Percentiles rank a stretch among this genome's conserved stretches.
Conservation (phyloP, 805 yeast genomes). For the Brettanomyces naardenensis region DNA sequence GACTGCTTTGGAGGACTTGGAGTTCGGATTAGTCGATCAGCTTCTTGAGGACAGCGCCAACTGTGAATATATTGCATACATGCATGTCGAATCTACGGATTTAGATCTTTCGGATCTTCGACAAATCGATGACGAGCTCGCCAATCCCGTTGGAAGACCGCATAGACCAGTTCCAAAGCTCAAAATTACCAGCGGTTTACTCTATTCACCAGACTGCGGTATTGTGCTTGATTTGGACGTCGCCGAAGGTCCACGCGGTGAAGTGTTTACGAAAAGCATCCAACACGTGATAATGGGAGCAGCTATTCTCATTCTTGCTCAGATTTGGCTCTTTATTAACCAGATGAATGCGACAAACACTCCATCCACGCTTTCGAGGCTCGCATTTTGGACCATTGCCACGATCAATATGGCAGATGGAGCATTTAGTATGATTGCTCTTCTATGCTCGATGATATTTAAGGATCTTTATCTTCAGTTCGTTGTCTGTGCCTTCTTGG, state of each 20-base stretch:
- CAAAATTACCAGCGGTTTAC: slow-evolving; percentile 43
- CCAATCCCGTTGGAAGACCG: slow-evolving; percentile 74
- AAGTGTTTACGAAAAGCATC: slow-evolving; percentile 31
- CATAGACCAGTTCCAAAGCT: slow-evolving; percentile 50
- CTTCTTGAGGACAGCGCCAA: slow-evolving; percentile 26
- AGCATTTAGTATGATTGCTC: slow-evolving; percentile 50
- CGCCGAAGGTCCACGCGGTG: slow-evolving; percentile 50
- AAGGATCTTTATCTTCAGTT: slow-evolving; percentile 57
- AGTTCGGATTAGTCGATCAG: slow-evolving; percentile 28
- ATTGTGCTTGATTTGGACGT: slow-evolving; percentile 33
- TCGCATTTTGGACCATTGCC: slow-evolving; percentile 63
- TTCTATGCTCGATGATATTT: slow-evolving; percentile 48
- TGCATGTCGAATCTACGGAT: slow-evolving; percentile 61
- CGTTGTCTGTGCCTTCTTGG: slow-evolving; percentile 60
- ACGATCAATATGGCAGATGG: slow-evolving; percentile 65
- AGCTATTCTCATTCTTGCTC: slow-evolving; percentile 37
- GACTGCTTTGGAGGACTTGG: slow-evolving; percentile 32
- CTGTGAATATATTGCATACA: slow-evolving; percentile 67
- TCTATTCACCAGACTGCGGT: slow-evolving; percentile 91
- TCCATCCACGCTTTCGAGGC: slow-evolving; percentile 70
- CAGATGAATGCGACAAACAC: slow-evolving; percentile 71
- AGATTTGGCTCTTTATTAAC: slow-evolving; percentile 48
- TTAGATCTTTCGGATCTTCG: slow-evolving; percentile 44
- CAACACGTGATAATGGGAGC: slow-evolving; percentile 37
- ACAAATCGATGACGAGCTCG: slow-evolving; percentile 64